Evolutionary conservation across 2,329 filamentous ascomycete genomes (phyloP).

Genomic region (Dactylellina cionopaga): DNA sequence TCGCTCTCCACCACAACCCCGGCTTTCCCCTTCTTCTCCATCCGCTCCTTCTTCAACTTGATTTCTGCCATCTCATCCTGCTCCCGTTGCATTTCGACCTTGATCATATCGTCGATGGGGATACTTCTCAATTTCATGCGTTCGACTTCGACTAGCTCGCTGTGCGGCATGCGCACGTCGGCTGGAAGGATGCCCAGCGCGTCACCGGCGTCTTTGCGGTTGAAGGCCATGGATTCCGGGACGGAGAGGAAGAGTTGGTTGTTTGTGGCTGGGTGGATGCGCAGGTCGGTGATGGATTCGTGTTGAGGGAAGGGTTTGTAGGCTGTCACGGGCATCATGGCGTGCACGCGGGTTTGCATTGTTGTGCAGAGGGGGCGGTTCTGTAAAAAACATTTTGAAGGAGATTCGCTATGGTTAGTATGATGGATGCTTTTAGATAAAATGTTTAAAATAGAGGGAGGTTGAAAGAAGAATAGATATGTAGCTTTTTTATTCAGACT

Average conservation of each 20-base stretch:
- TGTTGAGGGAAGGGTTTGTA: slow-evolving; percentile 30
- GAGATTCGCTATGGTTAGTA: background rate
- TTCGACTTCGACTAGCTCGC: slow-evolving; percentile 70
- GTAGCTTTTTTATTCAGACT: slow-evolving; percentile 37
- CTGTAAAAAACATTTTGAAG: slow-evolving; percentile 3
- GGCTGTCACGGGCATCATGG: slow-evolving; percentile 55
- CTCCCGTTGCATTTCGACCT: slow-evolving; percentile 56
- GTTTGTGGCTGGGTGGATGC: slow-evolving; percentile 54
- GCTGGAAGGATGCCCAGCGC: slow-evolving; percentile 66
- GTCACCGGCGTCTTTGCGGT: slow-evolving; percentile 55
- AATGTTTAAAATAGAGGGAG: background rate
- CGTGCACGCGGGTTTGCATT: slow-evolving; percentile 55
- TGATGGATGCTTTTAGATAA: too few relatives aligned
- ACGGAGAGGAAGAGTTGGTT: slow-evolving; percentile 56
- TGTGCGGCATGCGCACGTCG: slow-evolving; percentile 71
- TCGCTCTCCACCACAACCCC: slow-evolving; percentile 58
- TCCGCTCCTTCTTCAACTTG: slow-evolving; percentile 63
- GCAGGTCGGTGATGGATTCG: slow-evolving; percentile 63
- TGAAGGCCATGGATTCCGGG: slow-evolving; percentile 56
- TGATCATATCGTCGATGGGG: slow-evolving; percentile 59
- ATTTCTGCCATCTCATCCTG: slow-evolving; percentile 62
- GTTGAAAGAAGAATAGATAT: slow-evolving; percentile 10
- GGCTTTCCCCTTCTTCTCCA: slow-evolving; percentile 57
- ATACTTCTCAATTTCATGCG: slow-evolving; percentile 63
- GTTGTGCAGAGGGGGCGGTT: slow-evolving; percentile 43